Evolutionary conservation across 2,329 filamentous ascomycete genomes (phyloP), one percentile per base, ranked within the genome.

Genomic region (Triangularia verruculosa): DNA sequence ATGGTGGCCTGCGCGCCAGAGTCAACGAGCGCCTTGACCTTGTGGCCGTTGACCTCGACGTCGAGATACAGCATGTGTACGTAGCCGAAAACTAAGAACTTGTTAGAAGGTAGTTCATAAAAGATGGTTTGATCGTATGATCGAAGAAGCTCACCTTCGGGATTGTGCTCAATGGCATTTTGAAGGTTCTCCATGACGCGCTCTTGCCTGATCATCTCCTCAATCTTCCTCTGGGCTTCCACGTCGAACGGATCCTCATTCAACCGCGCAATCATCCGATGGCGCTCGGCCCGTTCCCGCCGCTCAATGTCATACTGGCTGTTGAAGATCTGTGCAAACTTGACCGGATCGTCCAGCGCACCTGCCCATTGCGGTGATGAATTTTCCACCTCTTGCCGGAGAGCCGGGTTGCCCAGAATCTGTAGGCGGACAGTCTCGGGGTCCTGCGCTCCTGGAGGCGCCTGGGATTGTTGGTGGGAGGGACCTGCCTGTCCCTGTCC

Each of bases 1-100:
- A 99, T 97, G 59, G 95, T 99, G 25, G 94, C 93, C 79, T 99
- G 95, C 24, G 95, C 95, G 66, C 95, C 95, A 1, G 95, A 98
- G 76, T 99, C 95, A 65, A 99, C 95, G 70, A 99, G 90, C 2
- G 94, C 95, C 80, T 97, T 98, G 71, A 99, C 89, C 63, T 91
- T 91, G 70, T 92, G 86, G 12, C 91, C 90, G 76, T 99, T 99
- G 71, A 99, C 95, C 75, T 96, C 91, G 66, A 97, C 93, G 73
- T 96, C 89, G 70, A 98, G 90, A 77, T 99, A 99, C 56, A 99
- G 86, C 89, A 99, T 95, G 70, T 94, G 93, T 47, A 99, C 95
- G 70, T 91, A 87, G 61, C 92, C 95, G 74, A 99, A 99, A 27
- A 95, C 93, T 97, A 70, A 30, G 30, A 12, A 55, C 15, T n/a